Conservation (phyloP, 1,284 basidiomycete species). For the Amylostereum chailletii region DNA sequence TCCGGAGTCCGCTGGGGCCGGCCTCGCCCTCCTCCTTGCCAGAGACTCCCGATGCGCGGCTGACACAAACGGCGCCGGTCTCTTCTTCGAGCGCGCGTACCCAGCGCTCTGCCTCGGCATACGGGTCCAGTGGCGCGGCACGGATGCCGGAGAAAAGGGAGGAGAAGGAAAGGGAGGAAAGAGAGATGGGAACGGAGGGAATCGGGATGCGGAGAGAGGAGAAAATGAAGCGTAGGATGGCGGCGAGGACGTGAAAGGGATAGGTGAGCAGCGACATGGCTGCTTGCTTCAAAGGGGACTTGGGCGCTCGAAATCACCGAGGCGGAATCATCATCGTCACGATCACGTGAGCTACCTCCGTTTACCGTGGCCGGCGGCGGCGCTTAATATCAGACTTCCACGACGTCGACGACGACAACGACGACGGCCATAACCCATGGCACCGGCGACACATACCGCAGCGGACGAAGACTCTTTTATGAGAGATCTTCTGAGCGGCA, state of each 20-base stretch:
- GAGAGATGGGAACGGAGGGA: constrained; percentile 20
- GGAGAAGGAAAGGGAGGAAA: constrained; percentile 33
- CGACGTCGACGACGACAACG: neutral
- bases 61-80: constrained; percentile 44
- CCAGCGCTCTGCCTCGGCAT: constrained; percentile 61
- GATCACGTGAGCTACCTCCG: neutral
- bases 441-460: constrained; percentile 13
- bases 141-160: constrained; percentile 28
- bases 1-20: constrained; percentile 11
- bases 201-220: constrained; percentile 24
- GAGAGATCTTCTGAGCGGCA: constrained; percentile 32
- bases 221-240: constrained; percentile 25
- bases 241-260: constrained; percentile 21
- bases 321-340: too few species aligned
- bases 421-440: constrained; percentile 10
- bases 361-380: neutral
- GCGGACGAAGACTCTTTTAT: constrained; percentile 39
- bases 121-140: constrained; percentile 26
- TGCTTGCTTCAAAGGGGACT: too few species aligned
- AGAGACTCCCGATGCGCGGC: constrained; percentile 12
- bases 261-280: constrained; percentile 11
- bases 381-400: constrained; percentile 1
- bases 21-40: constrained; percentile 13
- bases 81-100: constrained; percentile 72
- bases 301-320: too few species aligned